Evolutionary conservation across 192 early-diverging fungal genomes (phyloP), one percentile per base, ranked within the genome.

Genomic region (Phycomyces blakesleeanus): DNA sequence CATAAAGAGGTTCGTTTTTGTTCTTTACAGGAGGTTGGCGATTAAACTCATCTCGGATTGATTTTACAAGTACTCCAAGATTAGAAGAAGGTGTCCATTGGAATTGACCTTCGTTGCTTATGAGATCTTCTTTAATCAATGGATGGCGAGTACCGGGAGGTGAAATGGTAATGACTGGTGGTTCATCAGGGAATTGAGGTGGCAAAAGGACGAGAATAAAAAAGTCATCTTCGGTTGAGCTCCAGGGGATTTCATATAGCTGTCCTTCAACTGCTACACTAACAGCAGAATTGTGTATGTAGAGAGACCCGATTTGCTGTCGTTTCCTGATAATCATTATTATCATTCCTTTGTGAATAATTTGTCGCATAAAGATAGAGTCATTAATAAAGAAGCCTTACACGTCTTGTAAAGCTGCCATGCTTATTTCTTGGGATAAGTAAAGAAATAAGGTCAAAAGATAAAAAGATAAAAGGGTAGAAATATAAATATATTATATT

Each of bases 11-110:
- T 18, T 56, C 49, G 18, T 2, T 21, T 40, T 55, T 66, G 37
- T 51, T 74, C 9, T 63, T 67, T n/a, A 22, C 68, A 5, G 77
- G 75, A 0, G 77, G 74, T 40, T 63, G 34, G 15, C 67, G 70
- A 51, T 59, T 64, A 34, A 75, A 75, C 41, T 79, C 83, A 25
- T 75, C 61, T 2, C 69, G 55, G 57, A 87, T 82, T n/a, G 84
- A 81, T 52, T 79, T 73, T 34, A 86, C 68, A 20, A 86, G 59
- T 51, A 66, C 68, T 1, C 86, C 84, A 16, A 87, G 54, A 42
- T 71, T 79, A 5, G 67, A 67, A 0, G 55, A 55, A 8, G 70
- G 68, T 0, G 69, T 72, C 22, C 76, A 75, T 50, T 50, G 50
- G 1, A 76, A 59, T 51, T 69, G 54, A 5, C 76, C 79, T 55